phyloP scores from a whole-genome alignment of 179 eudicot species.

The Silene vulgaris region DNA sequence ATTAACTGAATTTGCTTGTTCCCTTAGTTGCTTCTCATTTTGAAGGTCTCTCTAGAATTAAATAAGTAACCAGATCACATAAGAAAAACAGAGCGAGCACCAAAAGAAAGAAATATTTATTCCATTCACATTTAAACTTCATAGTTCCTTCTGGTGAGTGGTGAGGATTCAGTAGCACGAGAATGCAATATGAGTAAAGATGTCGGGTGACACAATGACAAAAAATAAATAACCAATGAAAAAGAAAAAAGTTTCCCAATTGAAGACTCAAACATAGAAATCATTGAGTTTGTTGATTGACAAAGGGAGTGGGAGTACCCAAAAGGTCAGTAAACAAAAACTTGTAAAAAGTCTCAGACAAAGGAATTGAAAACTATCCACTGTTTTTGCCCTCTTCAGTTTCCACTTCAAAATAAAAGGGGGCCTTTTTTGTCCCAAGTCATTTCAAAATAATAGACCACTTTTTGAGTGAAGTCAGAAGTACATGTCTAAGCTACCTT shows the following conservation, averaged over 20 bases:
- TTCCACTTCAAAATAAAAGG: neutral
- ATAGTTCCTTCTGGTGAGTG: no score
- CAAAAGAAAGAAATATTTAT: neutral
- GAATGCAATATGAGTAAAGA: no score
- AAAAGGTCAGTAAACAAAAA: neutral
- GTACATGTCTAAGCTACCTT: no score
- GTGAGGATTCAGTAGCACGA: no score
- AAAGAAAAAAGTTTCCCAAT: neutral
- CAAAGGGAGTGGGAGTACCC: no score
- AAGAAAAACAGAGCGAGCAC: slow-evolving; percentile 4
- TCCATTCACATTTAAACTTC: no score
- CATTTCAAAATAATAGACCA: neutral
- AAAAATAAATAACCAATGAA: neutral
- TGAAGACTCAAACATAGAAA: neutral
- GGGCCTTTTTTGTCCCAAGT: neutral
- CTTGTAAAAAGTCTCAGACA: neutral
- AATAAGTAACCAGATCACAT: neutral
- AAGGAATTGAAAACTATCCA: neutral
- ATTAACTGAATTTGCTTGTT: slow-evolving; percentile 42
- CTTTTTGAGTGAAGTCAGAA: no score
- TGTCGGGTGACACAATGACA: neutral
- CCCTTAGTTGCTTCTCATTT: slow-evolving; percentile 54
- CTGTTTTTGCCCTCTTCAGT: neutral
- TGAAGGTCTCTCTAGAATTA: slow-evolving; percentile 49
- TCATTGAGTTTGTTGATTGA: neutral